Evolutionary conservation across 176 grass and related monocot genomes (phyloP), one percentile per base, ranked within the genome.

Genomic region (Lolium perenne): DNA sequence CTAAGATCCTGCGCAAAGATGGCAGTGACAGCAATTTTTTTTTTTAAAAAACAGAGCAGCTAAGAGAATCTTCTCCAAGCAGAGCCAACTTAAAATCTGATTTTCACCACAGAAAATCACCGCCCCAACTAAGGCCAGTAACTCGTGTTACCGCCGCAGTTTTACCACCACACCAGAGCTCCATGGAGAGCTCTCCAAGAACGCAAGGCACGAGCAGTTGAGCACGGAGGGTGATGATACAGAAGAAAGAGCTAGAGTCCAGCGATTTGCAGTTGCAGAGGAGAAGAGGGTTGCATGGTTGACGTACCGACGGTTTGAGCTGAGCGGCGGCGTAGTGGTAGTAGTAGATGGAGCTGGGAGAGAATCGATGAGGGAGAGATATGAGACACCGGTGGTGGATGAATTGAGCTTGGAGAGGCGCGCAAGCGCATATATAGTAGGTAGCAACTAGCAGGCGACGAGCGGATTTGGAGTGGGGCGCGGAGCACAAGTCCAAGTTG

Each of bases 401-500:
- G 72, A 25, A 32, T 51, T 54, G 23, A 76, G 48, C 48, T 59
- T 7, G 38, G 67, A 10, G 14, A 46, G 40, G 2, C 21, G 1
- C 38, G 77, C 20, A 13, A 14, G 21, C 26, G 26, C 29, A 43
- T 41, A 72, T 83, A 74, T 55, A 68, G 17, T 16, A 29, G 1
- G 0, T 29, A 0, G n/a, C n/a, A n/a, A n/a, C 26, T 29, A 61
- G n/a, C 0, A 41, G 76, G 51, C 17, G 10, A 8, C 17, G 48
- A 49, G 62, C 45, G 43, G 46, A 48, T 53, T 66, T 46, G 45
- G 45, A 56, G 29, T 10, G 15, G 18, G 55, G 38, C 22, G 10
- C 1, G 6, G 81, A 59, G 38, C 51, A 58, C 22, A 47, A 63
- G 82, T 84, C 71, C 56, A 76, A 84, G 38, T 65, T 76, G 45